Percentiles rank a stretch among this genome's conserved stretches.
These are phyloP conservation scores for Pythium coloratum DNA, from an alignment of 352 stramenopile genomes.

Conservation along the genomic window DNA sequence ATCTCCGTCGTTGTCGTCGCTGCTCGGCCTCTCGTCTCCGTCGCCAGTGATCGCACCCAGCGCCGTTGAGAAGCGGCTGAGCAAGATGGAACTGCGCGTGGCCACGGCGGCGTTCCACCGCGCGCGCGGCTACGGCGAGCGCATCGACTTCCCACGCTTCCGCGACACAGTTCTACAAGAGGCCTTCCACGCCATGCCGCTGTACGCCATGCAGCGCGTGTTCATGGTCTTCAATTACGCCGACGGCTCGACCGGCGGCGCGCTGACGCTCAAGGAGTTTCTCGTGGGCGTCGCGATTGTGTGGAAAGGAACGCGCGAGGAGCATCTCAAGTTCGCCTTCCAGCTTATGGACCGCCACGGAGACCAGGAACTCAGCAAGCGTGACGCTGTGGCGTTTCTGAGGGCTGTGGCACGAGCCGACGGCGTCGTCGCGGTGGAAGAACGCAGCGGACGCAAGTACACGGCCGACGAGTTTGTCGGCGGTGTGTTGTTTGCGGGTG, in stretches of 20 bases:
- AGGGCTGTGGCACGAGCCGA: constrained; percentile 6
- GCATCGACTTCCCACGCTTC: constrained; percentile 37
- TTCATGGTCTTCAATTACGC: constrained; percentile 41
- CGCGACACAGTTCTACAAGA: constrained; percentile 41
- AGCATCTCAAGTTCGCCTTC: constrained; percentile 47
- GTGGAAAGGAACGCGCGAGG: constrained; percentile 38
- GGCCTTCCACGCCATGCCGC: constrained; percentile 34
- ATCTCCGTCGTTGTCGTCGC: constrained; percentile 22
- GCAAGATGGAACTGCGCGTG: constrained; percentile 28
- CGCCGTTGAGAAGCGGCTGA: constrained; percentile 29
- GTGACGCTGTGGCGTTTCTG: constrained; percentile 33
- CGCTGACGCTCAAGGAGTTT: constrained; percentile 42
- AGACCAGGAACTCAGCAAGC: constrained; percentile 23
- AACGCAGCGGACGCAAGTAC: constrained; percentile 7
- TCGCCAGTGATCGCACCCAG: constrained; percentile 30
- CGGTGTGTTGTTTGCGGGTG: constrained; percentile 24
- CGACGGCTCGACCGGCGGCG: constrained; percentile 13
- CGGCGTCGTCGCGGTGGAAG: constrained; percentile 30
- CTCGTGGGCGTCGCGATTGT: constrained; percentile 31
- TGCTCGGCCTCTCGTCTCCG: constrained; percentile 24
- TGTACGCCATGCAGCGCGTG: constrained; percentile 31
- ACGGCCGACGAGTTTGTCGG: constrained; percentile 21
- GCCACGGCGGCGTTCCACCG: constrained; percentile 42
- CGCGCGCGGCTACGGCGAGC: constrained; percentile 34
- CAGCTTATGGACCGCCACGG: constrained; percentile 33